Conservation (phyloP, 164 flowering plant genomes). For the Euptelea pleiosperma region DNA sequence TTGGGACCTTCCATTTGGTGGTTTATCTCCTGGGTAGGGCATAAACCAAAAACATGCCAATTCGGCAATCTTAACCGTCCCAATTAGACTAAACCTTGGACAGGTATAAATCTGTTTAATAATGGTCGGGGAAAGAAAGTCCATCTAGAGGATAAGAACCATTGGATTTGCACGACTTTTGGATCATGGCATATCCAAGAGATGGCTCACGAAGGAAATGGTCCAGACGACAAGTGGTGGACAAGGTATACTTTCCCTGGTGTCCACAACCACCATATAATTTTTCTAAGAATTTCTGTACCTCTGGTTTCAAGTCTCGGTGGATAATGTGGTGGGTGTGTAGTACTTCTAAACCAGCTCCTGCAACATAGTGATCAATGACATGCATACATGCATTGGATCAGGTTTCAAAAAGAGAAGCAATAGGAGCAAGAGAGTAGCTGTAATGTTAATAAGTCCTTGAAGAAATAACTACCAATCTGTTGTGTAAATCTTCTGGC, state of each 20-base stretch:
- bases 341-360: constrained; percentile 55
- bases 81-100: background rate
- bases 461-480: constrained; percentile 42
- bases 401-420: background rate
- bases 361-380: constrained; percentile 28
- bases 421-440: background rate
- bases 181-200: too few species aligned
- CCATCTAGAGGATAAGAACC: too few species aligned
- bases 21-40: background rate
- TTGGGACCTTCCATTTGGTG: background rate
- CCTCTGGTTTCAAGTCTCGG: constrained; percentile 76
- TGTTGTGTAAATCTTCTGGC: constrained; percentile 58
- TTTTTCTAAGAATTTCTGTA: constrained; percentile 17
- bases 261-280: background rate
- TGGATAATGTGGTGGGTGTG: constrained; percentile 51
- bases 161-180: too few species aligned
- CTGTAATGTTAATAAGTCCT: background rate
- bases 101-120: background rate
- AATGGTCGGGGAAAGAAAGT: background rate
- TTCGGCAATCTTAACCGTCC: background rate
- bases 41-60: background rate
- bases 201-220: too few species aligned
- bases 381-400: constrained; percentile 6
- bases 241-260: background rate
- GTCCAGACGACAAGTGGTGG: too few species aligned